Evolutionary conservation across 2,329 filamentous ascomycete species (phyloP).

Genomic region (Phialophora tarda): DNA sequence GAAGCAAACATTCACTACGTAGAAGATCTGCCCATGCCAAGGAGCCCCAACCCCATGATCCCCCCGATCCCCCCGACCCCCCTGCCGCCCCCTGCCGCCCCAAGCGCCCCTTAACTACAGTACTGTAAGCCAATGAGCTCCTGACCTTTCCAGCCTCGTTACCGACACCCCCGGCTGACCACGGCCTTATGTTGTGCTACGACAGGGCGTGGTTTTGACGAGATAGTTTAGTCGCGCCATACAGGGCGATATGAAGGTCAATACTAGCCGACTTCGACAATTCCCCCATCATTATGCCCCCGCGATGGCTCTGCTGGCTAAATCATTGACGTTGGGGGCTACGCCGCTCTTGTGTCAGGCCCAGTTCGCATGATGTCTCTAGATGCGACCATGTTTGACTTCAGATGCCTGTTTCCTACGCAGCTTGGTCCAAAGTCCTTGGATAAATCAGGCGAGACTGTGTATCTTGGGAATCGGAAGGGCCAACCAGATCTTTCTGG

Average conservation of each 20-base stretch:
- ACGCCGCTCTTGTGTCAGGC: neutral
- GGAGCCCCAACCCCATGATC: neutral
- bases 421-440: neutral
- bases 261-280: neutral
- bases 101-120: neutral
- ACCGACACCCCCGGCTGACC: neutral
- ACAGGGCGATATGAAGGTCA: neutral
- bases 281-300: neutral
- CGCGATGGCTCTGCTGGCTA: neutral
- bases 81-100: neutral
- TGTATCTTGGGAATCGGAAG: neutral
- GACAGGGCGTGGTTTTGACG: neutral
- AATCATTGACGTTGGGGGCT: neutral
- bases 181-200: neutral
- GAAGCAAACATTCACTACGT: neutral
- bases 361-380: neutral
- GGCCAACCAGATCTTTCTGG: neutral
- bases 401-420: neutral
- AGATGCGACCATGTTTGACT: neutral
- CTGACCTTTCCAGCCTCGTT: neutral
- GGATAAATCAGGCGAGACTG: neutral
- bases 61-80: too few relatives aligned
- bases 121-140: neutral
- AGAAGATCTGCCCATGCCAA: neutral
- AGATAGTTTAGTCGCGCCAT: neutral